A percentile compares a stretch with the other conserved stretches of the same genome.
Conservation (phyloP, 177 flowering plant genomes). For the Vitis hybrid region DNA sequence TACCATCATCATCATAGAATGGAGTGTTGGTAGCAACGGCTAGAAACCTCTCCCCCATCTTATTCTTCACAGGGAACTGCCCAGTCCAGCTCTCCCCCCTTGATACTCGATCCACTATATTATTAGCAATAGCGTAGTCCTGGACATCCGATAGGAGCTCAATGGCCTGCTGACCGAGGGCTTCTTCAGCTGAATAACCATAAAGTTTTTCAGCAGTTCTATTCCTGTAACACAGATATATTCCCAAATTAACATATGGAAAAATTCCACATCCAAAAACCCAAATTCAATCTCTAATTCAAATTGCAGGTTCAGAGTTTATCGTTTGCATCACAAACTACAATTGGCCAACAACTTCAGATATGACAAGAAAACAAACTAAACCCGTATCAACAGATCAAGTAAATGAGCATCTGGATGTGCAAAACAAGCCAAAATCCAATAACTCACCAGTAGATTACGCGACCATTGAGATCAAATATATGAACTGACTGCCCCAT, state of each 20-base stretch:
- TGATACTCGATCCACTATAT: conserved; percentile 46
- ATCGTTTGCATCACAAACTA: neutral
- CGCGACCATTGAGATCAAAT: conserved; percentile 54
- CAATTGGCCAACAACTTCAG: neutral
- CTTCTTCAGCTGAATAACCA: conserved; percentile 87
- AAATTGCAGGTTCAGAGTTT: neutral
- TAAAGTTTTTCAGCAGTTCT: conserved; percentile 73
- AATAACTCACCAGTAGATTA: conserved; percentile 74
- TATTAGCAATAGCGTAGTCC: conserved; percentile 42
- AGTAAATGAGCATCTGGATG: conserved; percentile 9
- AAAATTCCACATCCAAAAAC: neutral
- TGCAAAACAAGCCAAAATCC: neutral
- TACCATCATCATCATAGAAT: conserved; percentile 79
- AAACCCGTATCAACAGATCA: neutral
- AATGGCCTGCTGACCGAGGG: conserved; percentile 71
- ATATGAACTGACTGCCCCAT: conserved; percentile 93
- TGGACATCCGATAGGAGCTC: conserved; percentile 61
- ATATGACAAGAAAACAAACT: neutral
- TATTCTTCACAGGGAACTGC: conserved; percentile 72
- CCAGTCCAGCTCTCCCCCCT: conserved; percentile 94
- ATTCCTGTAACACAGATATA: conserved; percentile 57
- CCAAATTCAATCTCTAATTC: neutral
- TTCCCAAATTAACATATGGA: neutral
- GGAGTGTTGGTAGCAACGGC: conserved; percentile 74
- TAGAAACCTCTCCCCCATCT: conserved; percentile 60